phyloP scores from a whole-genome alignment of 2,329 filamentous ascomycete species.

The Neopestalotiopsis sp. region DNA sequence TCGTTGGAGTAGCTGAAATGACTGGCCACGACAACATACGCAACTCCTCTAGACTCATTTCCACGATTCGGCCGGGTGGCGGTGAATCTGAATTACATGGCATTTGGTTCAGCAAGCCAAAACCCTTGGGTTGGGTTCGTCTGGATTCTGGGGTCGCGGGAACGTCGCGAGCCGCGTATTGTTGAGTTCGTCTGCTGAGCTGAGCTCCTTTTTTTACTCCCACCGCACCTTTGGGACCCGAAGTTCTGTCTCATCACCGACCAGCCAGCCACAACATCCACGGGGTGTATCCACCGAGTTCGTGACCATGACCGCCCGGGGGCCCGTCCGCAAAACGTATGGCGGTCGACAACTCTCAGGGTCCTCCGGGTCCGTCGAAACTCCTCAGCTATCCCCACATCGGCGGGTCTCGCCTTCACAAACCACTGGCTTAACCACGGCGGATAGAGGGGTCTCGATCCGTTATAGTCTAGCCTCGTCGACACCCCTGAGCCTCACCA shows the following conservation, averaged over 20 bases:
- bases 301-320: background rate
- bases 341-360: background rate
- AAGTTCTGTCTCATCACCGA: background rate
- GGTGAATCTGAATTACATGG: background rate
- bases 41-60: background rate
- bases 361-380: slow-evolving; percentile 2
- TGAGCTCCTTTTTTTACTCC: background rate
- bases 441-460: background rate
- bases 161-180: background rate
- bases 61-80: background rate
- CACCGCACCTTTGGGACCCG: background rate
- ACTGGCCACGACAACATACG: background rate
- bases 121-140: background rate
- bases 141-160: background rate
- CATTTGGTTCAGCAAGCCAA: background rate
- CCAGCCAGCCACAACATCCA: background rate
- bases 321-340: slow-evolving; percentile 1
- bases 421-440: background rate
- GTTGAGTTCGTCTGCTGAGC: background rate
- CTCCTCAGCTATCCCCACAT: slow-evolving; percentile 1
- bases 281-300: background rate
- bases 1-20: background rate
- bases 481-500: background rate
- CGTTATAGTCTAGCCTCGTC: slow-evolving; percentile 2
- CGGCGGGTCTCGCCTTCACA: background rate